phyloP scores from a whole-genome alignment of 371 early-diverging fungal genomes.

The Smittium culicis region DNA sequence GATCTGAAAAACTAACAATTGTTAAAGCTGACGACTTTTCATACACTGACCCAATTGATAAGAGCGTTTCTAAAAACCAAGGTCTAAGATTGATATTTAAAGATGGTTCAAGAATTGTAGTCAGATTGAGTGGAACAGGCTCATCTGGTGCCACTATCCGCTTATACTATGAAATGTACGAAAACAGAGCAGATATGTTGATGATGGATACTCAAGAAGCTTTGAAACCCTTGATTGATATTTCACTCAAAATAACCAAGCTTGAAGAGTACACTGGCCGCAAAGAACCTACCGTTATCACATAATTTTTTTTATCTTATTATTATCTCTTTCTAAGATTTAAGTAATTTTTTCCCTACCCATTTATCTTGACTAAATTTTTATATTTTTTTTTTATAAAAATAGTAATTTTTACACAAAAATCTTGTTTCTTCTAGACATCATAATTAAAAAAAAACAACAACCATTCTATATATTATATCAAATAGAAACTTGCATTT shows the following conservation, averaged over 20 bases:
- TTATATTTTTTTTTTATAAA: too few species aligned
- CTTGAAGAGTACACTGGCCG: slow-evolving; percentile 76
- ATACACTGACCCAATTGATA: slow-evolving; percentile 88
- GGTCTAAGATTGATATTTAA: slow-evolving; percentile 81
- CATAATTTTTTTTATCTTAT: slow-evolving; percentile 33
- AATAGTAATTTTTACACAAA: too few species aligned
- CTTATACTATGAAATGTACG: slow-evolving; percentile 88
- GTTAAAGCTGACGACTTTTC: slow-evolving; percentile 72
- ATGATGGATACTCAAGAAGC: slow-evolving; percentile 61
- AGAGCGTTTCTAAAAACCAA: slow-evolving; percentile 71
- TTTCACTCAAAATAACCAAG: slow-evolving; percentile 62
- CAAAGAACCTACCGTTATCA: slow-evolving; percentile 83
- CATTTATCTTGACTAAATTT: too few species aligned
- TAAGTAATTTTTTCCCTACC: too few species aligned
- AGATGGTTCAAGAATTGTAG: slow-evolving; percentile 81
- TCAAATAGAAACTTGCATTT: too few species aligned
- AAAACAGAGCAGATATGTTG: slow-evolving; percentile 43
- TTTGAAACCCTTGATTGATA: slow-evolving; percentile 73
- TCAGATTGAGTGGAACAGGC: slow-evolving; percentile 89
- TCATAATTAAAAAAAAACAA: too few species aligned
- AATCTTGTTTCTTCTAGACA: too few species aligned
- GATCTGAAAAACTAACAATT: slow-evolving; percentile 41
- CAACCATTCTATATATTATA: too few species aligned
- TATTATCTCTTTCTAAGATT: too few species aligned
- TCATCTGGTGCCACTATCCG: slow-evolving; percentile 92